Evolutionary conservation across 2,329 filamentous ascomycete genomes (phyloP).

Genomic region (Colletotrichum sp.): DNA sequence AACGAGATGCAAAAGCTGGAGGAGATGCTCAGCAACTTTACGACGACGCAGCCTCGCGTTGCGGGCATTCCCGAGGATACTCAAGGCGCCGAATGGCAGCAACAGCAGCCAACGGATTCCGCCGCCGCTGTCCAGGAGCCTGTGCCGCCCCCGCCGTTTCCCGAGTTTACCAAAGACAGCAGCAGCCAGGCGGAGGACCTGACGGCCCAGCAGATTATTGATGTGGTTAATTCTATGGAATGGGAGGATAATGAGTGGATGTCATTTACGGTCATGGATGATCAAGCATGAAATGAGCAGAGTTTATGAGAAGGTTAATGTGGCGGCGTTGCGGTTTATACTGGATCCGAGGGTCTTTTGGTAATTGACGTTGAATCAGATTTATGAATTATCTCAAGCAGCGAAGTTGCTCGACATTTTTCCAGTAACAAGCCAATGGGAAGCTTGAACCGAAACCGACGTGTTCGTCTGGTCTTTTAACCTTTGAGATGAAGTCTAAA

Average conservation of each 20-base stretch:
- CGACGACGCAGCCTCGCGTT: background rate
- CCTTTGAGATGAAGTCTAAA: background rate
- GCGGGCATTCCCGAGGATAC: background rate
- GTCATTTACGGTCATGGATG: conserved; percentile 6
- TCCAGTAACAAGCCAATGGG: background rate
- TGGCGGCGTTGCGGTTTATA: background rate
- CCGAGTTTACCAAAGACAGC: background rate
- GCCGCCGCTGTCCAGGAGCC: background rate
- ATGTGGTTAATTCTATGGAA: conserved; percentile 12
- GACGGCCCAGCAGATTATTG: conserved; percentile 14
- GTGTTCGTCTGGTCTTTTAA: background rate
- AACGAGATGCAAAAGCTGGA: conserved; percentile 51
- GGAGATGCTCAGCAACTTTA: conserved; percentile 33
- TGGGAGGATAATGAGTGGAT: conserved; percentile 17
- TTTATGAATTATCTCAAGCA: background rate
- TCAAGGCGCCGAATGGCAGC: background rate
- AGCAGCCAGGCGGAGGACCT: conserved; percentile 12
- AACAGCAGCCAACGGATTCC: background rate
- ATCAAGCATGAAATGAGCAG: background rate
- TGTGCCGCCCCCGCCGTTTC: background rate
- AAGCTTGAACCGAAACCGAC: background rate
- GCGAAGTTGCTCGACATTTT: background rate
- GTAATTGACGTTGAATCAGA: background rate
- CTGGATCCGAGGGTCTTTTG: background rate
- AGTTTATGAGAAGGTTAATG: background rate